These are phyloP conservation scores for Alternaria angustiovoidea DNA, from an alignment of 2,329 filamentous ascomycete species.

Conservation along the genomic window DNA sequence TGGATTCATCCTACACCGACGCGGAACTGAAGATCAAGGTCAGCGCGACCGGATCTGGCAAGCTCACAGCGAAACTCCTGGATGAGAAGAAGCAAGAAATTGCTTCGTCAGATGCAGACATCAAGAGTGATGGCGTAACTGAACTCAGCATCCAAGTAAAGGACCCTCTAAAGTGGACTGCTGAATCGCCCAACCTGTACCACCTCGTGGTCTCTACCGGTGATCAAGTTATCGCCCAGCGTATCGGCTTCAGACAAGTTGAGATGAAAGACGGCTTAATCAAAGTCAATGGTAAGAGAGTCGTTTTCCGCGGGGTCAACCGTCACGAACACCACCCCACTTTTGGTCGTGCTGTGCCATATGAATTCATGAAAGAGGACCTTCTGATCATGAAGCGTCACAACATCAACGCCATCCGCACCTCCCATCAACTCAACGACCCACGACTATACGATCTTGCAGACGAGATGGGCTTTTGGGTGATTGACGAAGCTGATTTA, in stretches of 20 bases:
- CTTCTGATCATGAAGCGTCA: constrained; percentile 73
- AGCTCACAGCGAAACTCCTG: constrained; percentile 56
- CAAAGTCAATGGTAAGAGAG: constrained; percentile 68
- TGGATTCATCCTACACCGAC: constrained; percentile 62
- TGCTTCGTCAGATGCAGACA: constrained; percentile 21
- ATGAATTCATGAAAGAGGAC: constrained; percentile 68
- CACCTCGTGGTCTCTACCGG: constrained; percentile 56
- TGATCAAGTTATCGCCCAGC: constrained; percentile 59
- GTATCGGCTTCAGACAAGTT: constrained; percentile 70
- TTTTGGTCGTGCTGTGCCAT: constrained; percentile 69
- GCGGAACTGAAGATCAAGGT: constrained; percentile 61
- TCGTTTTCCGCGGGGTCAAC: constrained; percentile 71
- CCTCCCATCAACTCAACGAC: constrained; percentile 73
- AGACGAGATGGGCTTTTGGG: constrained; percentile 72
- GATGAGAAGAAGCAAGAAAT: constrained; percentile 50
- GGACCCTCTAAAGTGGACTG: constrained; percentile 72
- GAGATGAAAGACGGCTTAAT: constrained; percentile 69
- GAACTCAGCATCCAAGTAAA: constrained; percentile 55
- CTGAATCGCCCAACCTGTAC: constrained; percentile 71
- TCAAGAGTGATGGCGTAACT: constrained; percentile 23
- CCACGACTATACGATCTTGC: constrained; percentile 66
- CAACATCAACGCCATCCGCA: constrained; percentile 75
- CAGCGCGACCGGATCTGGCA: constrained; percentile 49
- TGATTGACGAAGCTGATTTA: constrained; percentile 65
- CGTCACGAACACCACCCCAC: constrained; percentile 74